Base-by-base conservation (phyloP, 208 protist genomes). In the Angomonas ambiguus region DNA sequence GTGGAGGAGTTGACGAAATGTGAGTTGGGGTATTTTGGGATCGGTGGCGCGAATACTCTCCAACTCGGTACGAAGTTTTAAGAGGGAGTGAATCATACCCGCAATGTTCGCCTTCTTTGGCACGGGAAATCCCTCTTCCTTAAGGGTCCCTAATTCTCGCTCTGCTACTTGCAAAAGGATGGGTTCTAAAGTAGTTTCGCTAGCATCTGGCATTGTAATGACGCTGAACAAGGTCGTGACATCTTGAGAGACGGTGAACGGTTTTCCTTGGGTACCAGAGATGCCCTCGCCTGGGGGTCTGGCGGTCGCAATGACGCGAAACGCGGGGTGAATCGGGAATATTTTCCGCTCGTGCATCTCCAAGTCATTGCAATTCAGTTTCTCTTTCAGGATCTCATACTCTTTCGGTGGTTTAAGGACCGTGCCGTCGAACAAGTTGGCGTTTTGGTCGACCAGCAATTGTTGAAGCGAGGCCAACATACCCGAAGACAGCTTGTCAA, bases 221-320 rank as follows among this genome's bases (percentile, higher is more conserved):
- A 94, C 83, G 55, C 91, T 78, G 76, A 98, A 98, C 28, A 97
- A 56, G 18, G 82, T 79, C 0, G 93, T 87, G 13, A 95, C 76
- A 33, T 98, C 95, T 10, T 81, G 72, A 4, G 79, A 82, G 45
- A 97, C 63, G 72, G 84, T 67, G 63, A 79, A 98, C 30, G 63
- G 49, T 5, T 32, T 28, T 1, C 62, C 58, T 3, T 51, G 34
- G 24, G 66, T 53, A n/a, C 65, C 72, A 11, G 55, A 35, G 24
- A 62, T 51, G 41, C 72, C 59, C 38, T 77, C 62, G 41, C 63
- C 61, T 30, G 77, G 68, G 18, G 83, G 88, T 6, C 83, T 75
- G 5, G 93, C 87, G 1, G 90, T 88, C 4, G 91, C 92, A 24
- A 98, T 66, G 1, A 97, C 82, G 62, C 94, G 85, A 55, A 98